A percentile compares a stretch with the other conserved stretches of the same genome.
These are phyloP conservation scores for Sporopachydermia lactativora DNA, from an alignment of 805 yeast species.

Conservation along the genomic window DNA sequence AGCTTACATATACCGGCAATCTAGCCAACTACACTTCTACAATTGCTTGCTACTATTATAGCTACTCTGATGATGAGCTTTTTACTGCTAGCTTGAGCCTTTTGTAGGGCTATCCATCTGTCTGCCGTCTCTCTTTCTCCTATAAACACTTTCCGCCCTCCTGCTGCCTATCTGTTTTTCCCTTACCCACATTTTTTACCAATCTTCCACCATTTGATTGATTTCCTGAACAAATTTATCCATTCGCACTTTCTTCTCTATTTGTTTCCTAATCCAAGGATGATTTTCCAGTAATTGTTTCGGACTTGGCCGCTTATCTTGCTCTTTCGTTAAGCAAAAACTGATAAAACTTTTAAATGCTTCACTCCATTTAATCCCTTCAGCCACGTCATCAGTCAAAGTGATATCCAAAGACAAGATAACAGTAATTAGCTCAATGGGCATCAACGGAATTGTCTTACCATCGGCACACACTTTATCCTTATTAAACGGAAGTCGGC, in stretches of 20 bases:
- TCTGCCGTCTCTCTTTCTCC: too few relatives aligned
- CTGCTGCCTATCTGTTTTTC: too few relatives aligned
- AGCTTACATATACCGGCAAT: too few relatives aligned
- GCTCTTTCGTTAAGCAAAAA: slow-evolving; percentile 37
- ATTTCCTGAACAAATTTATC: slow-evolving; percentile 56
- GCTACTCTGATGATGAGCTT: too few relatives aligned
- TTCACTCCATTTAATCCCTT: slow-evolving; percentile 66
- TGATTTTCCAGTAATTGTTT: slow-evolving; percentile 74
- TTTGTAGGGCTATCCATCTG: too few relatives aligned
- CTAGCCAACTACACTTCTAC: too few relatives aligned
- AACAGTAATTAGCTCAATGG: slow-evolving; percentile 73
- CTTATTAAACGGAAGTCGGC: slow-evolving; percentile 68
- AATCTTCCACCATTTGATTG: neutral
- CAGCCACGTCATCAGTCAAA: slow-evolving; percentile 61
- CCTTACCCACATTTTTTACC: too few relatives aligned
- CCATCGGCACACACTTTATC: slow-evolving; percentile 24
- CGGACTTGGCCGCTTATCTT: slow-evolving; percentile 67
- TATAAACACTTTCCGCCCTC: too few relatives aligned
- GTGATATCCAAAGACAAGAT: slow-evolving; percentile 45
- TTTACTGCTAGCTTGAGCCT: too few relatives aligned
- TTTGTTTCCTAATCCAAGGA: slow-evolving; percentile 84
- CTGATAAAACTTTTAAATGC: slow-evolving; percentile 73
- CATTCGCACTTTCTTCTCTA: slow-evolving; percentile 64
- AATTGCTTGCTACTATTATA: too few relatives aligned
- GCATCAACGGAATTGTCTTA: slow-evolving; percentile 39